These are phyloP conservation scores for Leptodermis oblonga DNA, from an alignment of 257 asterid genomes.

Conservation along the genomic window DNA sequence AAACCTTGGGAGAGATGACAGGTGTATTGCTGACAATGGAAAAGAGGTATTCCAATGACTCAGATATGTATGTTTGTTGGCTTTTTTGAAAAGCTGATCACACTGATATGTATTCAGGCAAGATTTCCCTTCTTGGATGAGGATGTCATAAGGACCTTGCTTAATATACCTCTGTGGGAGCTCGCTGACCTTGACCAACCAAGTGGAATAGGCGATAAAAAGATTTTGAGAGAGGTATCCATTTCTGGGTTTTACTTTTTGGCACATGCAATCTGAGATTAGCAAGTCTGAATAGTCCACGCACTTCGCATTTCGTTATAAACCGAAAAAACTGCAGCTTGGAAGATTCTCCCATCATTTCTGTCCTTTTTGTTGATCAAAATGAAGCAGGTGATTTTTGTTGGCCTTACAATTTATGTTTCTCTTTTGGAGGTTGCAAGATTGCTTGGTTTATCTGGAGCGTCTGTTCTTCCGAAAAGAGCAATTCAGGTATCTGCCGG, in stretches of 20 bases:
- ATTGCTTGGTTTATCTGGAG: constrained; percentile 68
- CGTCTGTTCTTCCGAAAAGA: constrained; percentile 76
- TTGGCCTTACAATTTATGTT: constrained; percentile 2
- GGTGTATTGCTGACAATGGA: constrained; percentile 82
- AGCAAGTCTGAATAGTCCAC: too few relatives aligned
- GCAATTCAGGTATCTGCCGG: constrained; percentile 78
- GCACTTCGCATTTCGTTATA: too few relatives aligned
- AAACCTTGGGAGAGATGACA: constrained; percentile 93
- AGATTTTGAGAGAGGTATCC: constrained; percentile 87
- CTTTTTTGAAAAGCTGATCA: constrained; percentile 4
- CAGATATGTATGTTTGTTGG: constrained; percentile 4
- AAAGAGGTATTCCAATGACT: constrained; percentile 61
- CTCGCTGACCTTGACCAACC: constrained; percentile 84
- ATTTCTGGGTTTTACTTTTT: too few relatives aligned
- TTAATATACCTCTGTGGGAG: constrained; percentile 88
- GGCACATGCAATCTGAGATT: too few relatives aligned
- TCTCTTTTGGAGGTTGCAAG: constrained; percentile 56
- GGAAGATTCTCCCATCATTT: too few relatives aligned
- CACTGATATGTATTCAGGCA: constrained; percentile 40
- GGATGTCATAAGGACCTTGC: constrained; percentile 72
- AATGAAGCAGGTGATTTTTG: neutral
- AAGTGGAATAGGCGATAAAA: constrained; percentile 83
- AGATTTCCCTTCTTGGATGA: constrained; percentile 93
- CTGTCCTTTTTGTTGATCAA: neutral
- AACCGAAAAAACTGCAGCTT: too few relatives aligned